These are phyloP conservation scores for Fusarium fujikuroi DNA, from an alignment of 2,329 filamentous ascomycete genomes.

Conservation along the genomic window DNA sequence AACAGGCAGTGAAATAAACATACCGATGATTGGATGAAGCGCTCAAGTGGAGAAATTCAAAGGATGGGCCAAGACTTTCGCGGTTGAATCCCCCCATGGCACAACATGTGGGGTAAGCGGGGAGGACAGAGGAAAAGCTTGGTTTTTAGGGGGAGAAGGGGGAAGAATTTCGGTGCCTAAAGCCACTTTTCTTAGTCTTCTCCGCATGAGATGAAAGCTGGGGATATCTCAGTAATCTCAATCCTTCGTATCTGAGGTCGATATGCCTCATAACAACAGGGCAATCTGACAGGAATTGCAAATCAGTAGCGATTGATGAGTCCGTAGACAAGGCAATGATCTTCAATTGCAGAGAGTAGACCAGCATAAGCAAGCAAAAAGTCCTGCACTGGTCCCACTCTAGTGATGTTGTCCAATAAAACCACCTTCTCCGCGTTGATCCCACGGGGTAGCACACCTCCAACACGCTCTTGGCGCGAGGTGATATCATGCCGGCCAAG, in stretches of 20 bases:
- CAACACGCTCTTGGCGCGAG: conserved; percentile 12
- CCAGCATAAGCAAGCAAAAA: not conserved
- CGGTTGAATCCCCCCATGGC: not conserved
- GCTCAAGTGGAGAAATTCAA: not conserved
- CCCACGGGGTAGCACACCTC: conserved; percentile 20
- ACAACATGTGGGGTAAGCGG: conserved; percentile 18
- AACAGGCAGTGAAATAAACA: conserved; percentile 32
- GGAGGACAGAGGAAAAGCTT: conserved; percentile 16
- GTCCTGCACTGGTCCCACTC: not conserved
- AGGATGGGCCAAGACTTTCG: conserved; percentile 20
- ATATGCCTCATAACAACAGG: not conserved
- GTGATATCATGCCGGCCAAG: conserved; percentile 27
- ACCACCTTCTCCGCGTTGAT: conserved; percentile 13
- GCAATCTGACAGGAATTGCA: too few species aligned
- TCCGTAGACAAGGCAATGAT: not conserved
- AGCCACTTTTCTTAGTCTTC: not conserved
- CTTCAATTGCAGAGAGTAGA: not conserved
- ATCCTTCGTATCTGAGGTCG: not conserved
- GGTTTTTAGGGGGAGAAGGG: not conserved
- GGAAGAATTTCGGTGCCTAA: conserved; percentile 23
- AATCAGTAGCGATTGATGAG: fast-evolving
- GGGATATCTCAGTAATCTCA: not conserved
- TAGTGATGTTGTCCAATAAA: not conserved
- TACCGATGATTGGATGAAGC: not conserved
- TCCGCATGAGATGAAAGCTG: not conserved